phyloP scores from a whole-genome alignment of 2,329 filamentous ascomycete genomes.

The Knoxdaviesia proteae region DNA sequence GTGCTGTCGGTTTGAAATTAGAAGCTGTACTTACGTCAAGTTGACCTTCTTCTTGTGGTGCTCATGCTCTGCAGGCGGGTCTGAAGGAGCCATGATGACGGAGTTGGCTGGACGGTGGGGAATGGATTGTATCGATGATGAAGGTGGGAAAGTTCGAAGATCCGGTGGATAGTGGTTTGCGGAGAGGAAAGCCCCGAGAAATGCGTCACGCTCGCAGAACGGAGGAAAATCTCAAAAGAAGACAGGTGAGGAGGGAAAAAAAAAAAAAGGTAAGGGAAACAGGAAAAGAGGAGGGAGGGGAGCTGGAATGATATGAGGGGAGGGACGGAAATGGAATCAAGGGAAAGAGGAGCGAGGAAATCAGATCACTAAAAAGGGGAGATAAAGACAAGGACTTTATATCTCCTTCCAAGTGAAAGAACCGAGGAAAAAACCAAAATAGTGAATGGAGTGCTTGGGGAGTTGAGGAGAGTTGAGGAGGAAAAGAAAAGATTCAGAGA shows the following conservation, averaged over 20 bases:
- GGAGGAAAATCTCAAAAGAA: conserved; percentile 1
- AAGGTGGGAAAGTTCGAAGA: background rate
- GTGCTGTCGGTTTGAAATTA: background rate
- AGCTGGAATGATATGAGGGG: background rate
- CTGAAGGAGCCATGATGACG: conserved; percentile 39
- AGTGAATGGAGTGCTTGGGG: too few species aligned
- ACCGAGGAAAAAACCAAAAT: background rate
- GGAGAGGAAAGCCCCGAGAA: background rate
- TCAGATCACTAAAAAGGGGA: background rate
- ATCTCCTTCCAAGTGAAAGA: background rate
- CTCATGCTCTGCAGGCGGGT: conserved; percentile 35
- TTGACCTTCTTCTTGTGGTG: conserved; percentile 70
- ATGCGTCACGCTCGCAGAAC: conserved; percentile 5
- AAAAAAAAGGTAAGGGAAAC: background rate
- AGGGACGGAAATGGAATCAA: background rate
- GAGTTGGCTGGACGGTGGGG: background rate
- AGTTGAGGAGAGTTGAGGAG: too few species aligned
- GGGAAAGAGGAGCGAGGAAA: background rate
- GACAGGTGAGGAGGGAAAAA: conserved; percentile 1
- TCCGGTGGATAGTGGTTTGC: conserved; percentile 1
- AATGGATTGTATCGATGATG: background rate
- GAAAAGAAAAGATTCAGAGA: too few species aligned
- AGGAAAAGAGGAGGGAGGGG: background rate
- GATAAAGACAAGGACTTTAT: background rate
- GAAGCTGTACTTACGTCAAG: conserved; percentile 40